Evolutionary conservation across 306 rosid species (phyloP), one percentile per base, ranked within the genome.

Genomic region (Senna tora): DNA sequence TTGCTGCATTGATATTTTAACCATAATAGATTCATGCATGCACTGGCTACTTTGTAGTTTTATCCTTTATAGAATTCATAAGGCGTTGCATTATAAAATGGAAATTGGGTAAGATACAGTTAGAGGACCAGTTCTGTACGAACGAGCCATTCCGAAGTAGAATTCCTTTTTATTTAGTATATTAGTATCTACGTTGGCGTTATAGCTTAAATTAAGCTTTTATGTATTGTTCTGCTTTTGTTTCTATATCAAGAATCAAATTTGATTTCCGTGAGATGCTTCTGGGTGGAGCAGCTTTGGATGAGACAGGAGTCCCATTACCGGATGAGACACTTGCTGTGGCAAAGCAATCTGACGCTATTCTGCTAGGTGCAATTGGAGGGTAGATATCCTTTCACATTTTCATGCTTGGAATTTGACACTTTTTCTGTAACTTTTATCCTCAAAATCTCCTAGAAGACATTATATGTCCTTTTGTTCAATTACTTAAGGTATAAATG

Each of bases 321-420:
- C 98, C 96, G 0, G 91, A 91, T 0, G 97, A 89, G 65, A 91
- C 97, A 15, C 92, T 91, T 66, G 77, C 82, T 14, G 77, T 59
- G 0, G 92, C 97, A 2, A 86, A 86, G 74, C 76, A 89, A 80
- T 91, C 98, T 20, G 89, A 94, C 63, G 96, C 92, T 1, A 81
- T 94, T 75, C 89, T 94, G 15, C 90, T 94, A 6, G 97, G 98
- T 54, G 91, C 97, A 9, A 88, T 91, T 77, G 97, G 98, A 80
- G 97, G 97, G 95, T 93, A 77, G 15, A 43, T 76, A 2, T 42
- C 45, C 67, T 75, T 33, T 5, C 47, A 22, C 52, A 6, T 58
- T 25, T 9, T 50, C 9, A 4, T 76, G 15, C 57, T 71, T 61
- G 11, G 55, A 47, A 25, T 19, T 60, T 69, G 51, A 33, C 30